Evolutionary conservation across 2,329 filamentous ascomycete species (phyloP).

Genomic region (Cladosporium sp.): DNA sequence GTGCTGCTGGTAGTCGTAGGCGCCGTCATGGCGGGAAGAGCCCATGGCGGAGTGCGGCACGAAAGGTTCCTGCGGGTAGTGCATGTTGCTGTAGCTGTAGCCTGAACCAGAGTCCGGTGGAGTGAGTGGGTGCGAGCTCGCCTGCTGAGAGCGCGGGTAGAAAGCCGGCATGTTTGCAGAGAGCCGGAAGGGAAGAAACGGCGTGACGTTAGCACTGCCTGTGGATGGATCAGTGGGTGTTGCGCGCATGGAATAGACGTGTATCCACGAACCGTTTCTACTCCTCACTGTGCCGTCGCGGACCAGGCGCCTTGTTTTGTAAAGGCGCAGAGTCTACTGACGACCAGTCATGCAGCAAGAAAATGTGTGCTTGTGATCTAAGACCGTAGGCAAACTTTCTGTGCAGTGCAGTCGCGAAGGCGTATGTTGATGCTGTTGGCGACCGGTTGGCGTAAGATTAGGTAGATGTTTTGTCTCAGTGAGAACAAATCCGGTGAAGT

Average conservation of each 20-base stretch:
- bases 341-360: conserved; percentile 19
- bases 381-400: conserved; percentile 1
- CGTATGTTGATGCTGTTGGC: conserved; percentile 8
- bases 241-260: not conserved
- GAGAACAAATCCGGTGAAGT: conserved; percentile 6
- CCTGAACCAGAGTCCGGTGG: conserved; percentile 45
- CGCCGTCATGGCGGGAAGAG: conserved; percentile 38
- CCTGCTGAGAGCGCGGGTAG: conserved; percentile 40
- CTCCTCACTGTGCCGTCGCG: conserved; percentile 22
- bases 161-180: conserved; percentile 47
- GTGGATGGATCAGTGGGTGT: conserved; percentile 3
- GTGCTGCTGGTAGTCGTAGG: conserved; percentile 42
- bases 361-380: conserved; percentile 13
- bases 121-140: conserved; percentile 41
- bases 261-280: conserved; percentile 21
- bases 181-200: conserved; percentile 40
- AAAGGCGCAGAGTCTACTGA: conserved; percentile 21
- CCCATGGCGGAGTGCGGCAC: conserved; percentile 33
- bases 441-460: conserved; percentile 10
- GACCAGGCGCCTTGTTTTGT: conserved; percentile 20
- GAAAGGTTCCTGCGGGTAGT: conserved; percentile 43
- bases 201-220: conserved; percentile 21
- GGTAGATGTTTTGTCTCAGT: conserved; percentile 11
- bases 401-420: not conserved
- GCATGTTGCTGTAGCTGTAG: conserved; percentile 35